phyloP scores from a whole-genome alignment of 1,284 basidiomycete species.

The Malassezia cuniculi region DNA sequence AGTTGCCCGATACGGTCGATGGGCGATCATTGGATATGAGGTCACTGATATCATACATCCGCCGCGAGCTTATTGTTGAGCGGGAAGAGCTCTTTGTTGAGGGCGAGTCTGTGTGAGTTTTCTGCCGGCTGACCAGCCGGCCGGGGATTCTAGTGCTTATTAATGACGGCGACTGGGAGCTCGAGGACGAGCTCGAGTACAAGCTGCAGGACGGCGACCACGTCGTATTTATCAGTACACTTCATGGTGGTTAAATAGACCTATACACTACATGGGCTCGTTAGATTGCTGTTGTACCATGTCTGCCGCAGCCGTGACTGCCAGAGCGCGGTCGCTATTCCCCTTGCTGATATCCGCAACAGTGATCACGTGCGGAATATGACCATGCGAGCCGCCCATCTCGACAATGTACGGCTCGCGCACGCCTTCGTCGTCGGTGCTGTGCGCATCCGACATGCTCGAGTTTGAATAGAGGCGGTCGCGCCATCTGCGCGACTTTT shows the following conservation, averaged over 20 bases:
- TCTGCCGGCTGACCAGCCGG: constrained; percentile 52
- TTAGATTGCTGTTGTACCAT: no score
- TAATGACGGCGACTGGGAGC: constrained; percentile 95
- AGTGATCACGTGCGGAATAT: constrained; percentile 15
- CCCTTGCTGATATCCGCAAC: constrained; percentile 19
- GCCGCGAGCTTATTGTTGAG: constrained; percentile 66
- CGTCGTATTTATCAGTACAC: constrained; percentile 86
- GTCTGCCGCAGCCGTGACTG: no score
- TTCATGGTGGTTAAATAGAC: constrained; percentile 78
- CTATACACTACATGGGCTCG: no score
- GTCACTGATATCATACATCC: constrained; percentile 67
- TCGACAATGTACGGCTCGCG: constrained; percentile 31
- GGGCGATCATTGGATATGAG: constrained; percentile 52
- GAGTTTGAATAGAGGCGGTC: constrained; percentile 16
- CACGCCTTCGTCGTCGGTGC: constrained; percentile 13
- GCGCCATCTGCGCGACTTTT: not conserved
- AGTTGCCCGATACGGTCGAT: constrained; percentile 19
- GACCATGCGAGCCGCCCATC: constrained; percentile 21
- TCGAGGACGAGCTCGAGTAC: constrained; percentile 87
- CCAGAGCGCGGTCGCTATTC: not conserved
- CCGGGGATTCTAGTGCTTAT: constrained; percentile 89
- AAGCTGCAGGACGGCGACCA: constrained; percentile 67
- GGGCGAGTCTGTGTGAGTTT: constrained; percentile 51
- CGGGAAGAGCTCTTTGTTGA: constrained; percentile 81
- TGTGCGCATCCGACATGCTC: constrained; percentile 12